Base-by-base conservation (phyloP, 2,329 filamentous ascomycete species). In the Aspergillus sojae region DNA sequence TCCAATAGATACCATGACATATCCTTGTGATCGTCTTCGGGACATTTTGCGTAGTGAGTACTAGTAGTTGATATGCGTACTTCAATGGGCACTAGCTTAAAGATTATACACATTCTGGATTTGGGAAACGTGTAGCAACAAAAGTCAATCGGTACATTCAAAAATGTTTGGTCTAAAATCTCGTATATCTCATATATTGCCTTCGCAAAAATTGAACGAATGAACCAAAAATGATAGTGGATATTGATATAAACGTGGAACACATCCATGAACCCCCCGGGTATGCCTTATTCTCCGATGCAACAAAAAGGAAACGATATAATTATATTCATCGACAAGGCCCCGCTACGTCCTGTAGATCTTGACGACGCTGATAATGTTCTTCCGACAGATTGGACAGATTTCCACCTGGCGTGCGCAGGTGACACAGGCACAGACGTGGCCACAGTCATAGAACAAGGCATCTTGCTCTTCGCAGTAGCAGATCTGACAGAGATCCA, bases 381-480 rank as follows among this genome's bases (percentile, higher is more conserved):
- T 79, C 77, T 83, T 84, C 61, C 87, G 79, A 72, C 87, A 89
- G 28, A 89, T 85, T 1, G 87, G 87, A 67, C 87, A 89, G 57
- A 78, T 79, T 61, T 87, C 85, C 34, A 89, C 82, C 70, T 85
- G 81, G 57, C 80, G 80, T 14, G 87, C 87, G 70, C 87, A 89
- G n/a, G 77, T 77, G 62, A 86, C 76, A 66, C 87, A 89, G 4
- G 86, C 84, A 53, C 87, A 84, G 21, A 89, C 85, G 70, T 89
- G 87, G 0, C 87, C 87, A 67, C 87, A 89, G 66, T 87, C 85
- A 67, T 86, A 86, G 72, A 89, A 88, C 7, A 86, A 81, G 5
- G 86, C 84, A 64, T 87, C 84, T 60, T 86, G 84, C 48, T 83
- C 83, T 52, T 84, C 82, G n/a, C 84, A 82, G 74, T 85, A 89